Evolutionary conservation across 805 yeast species (phyloP).

Genomic region (Clavispora carvajalis): DNA sequence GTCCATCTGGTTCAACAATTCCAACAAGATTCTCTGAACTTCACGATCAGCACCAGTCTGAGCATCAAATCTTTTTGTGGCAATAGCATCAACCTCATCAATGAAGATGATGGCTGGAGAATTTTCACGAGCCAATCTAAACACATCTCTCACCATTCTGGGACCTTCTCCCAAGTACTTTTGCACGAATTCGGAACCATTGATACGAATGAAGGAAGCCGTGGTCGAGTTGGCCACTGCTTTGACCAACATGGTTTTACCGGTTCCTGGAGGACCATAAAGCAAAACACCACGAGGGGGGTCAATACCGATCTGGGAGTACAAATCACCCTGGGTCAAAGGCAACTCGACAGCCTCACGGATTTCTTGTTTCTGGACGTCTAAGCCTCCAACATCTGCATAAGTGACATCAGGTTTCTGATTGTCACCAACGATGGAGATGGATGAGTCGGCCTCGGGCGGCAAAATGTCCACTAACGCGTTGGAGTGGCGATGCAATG

Average conservation of each 20-base stretch:
- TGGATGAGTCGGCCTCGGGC: slow-evolving; percentile 97
- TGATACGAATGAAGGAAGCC: slow-evolving; percentile 93
- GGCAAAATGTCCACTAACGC: slow-evolving; percentile 96
- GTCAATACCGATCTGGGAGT: slow-evolving; percentile 96
- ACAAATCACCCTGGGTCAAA: slow-evolving; percentile 89
- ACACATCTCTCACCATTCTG: slow-evolving; percentile 98
- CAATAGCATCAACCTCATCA: slow-evolving; percentile 98
- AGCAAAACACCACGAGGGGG: slow-evolving; percentile 97
- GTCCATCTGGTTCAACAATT: slow-evolving; percentile 96
- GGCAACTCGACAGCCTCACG: slow-evolving; percentile 98
- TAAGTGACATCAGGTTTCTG: slow-evolving; percentile 91
- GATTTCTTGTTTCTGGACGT: slow-evolving; percentile 98
- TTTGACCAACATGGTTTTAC: slow-evolving; percentile 97
- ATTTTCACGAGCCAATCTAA: slow-evolving; percentile 94
- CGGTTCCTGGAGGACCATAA: slow-evolving; percentile 99
- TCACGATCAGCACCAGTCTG: slow-evolving; percentile 99
- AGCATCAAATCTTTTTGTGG: slow-evolving; percentile 98
- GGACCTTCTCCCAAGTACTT: slow-evolving; percentile 99
- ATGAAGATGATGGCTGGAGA: slow-evolving; percentile 95
- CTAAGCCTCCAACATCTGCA: slow-evolving; percentile 98
- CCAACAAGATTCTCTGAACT: slow-evolving; percentile 95
- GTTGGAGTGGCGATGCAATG: slow-evolving; percentile 96
- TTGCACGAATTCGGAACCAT: slow-evolving; percentile 97
- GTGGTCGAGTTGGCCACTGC: slow-evolving; percentile 97
- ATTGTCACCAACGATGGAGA: slow-evolving; percentile 89